Conservation (phyloP, 805 yeast species). For the Schizosaccharomyces osmophilus region DNA sequence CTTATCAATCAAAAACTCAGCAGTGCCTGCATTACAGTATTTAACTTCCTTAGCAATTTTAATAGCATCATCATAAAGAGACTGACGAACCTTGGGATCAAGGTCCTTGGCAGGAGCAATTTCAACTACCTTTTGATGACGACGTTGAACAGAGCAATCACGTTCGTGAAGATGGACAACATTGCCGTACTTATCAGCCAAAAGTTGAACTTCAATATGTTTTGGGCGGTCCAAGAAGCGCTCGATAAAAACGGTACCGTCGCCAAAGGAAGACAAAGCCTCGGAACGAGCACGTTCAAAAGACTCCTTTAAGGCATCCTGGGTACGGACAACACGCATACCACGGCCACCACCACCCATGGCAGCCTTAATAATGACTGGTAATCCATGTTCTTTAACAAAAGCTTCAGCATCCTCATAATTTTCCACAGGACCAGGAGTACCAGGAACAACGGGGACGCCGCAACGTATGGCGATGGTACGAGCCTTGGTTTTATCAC, state of each 20-base stretch:
- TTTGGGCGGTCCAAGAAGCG: constrained; percentile 85
- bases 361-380: constrained; percentile 95
- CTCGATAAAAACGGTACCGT: constrained; percentile 94
- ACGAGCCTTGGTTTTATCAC: constrained; percentile 92
- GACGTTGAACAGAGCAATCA: constrained; percentile 98
- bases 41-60: constrained; percentile 68
- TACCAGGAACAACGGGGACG: constrained; percentile 93
- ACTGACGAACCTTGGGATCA: constrained; percentile 62
- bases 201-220: constrained; percentile 89
- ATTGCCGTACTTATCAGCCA: constrained; percentile 84
- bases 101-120: constrained; percentile 91
- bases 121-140: constrained; percentile 96
- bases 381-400: constrained; percentile 68
- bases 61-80: constrained; percentile 85
- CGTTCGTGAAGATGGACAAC: constrained; percentile 89
- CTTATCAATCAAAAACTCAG: constrained; percentile 81
- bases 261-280: constrained; percentile 88
- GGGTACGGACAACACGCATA: constrained; percentile 96
- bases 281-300: constrained; percentile 83
- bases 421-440: constrained; percentile 80
- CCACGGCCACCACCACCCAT: constrained; percentile 99
- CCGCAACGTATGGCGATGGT: constrained; percentile 51
- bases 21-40: constrained; percentile 94
- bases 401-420: constrained; percentile 57
- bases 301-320: constrained; percentile 78